Percentiles rank a stretch among this genome's conserved stretches.
Conservation (phyloP, 2,329 filamentous ascomycete species). For the Coniochaeta sp. region DNA sequence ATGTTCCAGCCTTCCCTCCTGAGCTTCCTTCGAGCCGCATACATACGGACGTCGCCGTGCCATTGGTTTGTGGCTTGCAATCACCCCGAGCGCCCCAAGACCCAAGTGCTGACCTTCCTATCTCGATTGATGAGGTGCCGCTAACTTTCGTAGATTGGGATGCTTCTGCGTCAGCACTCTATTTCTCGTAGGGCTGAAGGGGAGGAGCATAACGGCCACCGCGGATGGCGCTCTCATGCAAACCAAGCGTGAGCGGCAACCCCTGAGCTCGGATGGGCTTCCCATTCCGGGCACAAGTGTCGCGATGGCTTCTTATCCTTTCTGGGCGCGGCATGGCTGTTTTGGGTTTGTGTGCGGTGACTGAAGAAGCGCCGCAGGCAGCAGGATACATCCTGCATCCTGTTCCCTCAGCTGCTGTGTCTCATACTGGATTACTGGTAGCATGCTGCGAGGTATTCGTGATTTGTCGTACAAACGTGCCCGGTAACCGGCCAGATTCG, state of each 20-base stretch:
- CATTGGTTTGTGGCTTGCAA: not conserved
- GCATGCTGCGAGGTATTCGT: too few species aligned
- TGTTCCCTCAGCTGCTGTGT: not conserved
- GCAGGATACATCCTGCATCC: not conserved
- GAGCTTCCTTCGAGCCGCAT: not conserved
- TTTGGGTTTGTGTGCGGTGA: too few species aligned
- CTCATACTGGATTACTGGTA: too few species aligned
- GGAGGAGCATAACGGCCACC: not conserved
- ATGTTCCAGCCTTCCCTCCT: not conserved
- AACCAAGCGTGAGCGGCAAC: too few species aligned
- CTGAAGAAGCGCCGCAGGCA: not conserved
- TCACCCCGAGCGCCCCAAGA: too few species aligned
- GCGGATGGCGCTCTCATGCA: not conserved
- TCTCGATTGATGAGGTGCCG: not conserved
- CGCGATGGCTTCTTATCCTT: too few species aligned
- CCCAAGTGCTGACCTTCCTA: not conserved
- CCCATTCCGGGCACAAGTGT: too few species aligned
- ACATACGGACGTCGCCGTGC: not conserved
- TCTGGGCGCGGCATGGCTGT: too few species aligned
- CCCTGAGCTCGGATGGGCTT: too few species aligned
- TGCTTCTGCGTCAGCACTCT: constrained; percentile 1
- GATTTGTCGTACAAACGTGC: too few species aligned
- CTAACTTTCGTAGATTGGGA: not conserved
- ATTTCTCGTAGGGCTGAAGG: not conserved
- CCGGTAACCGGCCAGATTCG: too few species aligned